Percentiles rank a stretch among this genome's conserved stretches.
Evolutionary conservation across 345 rosid genomes (phyloP).

Genomic region (Gossypium turneri): DNA sequence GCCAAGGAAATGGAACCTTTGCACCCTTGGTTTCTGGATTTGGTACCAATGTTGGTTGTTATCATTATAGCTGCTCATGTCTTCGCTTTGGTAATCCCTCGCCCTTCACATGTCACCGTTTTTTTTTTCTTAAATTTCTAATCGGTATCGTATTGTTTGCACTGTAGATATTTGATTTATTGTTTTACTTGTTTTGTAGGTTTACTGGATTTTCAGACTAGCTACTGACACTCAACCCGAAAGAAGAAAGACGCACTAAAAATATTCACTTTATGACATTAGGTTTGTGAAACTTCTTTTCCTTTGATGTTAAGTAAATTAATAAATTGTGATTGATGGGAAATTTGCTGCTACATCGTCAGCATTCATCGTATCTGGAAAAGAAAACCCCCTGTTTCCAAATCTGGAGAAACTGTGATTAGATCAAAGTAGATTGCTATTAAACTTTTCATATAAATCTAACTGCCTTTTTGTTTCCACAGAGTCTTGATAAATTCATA

Average conservation of each 20-base stretch:
- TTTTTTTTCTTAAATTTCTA: background rate
- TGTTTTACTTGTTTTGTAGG: background rate
- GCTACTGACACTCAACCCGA: slow-evolving; percentile 6
- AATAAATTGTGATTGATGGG: background rate
- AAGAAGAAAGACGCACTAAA: slow-evolving; percentile 53
- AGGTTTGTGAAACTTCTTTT: slow-evolving; percentile 5
- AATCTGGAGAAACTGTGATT: background rate
- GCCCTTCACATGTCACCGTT: background rate
- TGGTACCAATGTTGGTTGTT: slow-evolving; percentile 54
- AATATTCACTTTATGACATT: slow-evolving; percentile 4
- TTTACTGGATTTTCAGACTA: slow-evolving; percentile 14
- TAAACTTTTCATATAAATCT: background rate
- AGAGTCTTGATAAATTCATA: too few species aligned
- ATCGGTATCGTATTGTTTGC: background rate
- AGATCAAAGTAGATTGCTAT: background rate
- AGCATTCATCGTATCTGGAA: background rate
- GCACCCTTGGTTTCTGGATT: slow-evolving; percentile 71
- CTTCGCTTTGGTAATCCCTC: slow-evolving; percentile 52
- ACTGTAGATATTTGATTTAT: background rate
- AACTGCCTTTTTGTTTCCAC: too few species aligned
- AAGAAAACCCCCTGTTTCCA: background rate
- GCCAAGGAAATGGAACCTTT: slow-evolving; percentile 17
- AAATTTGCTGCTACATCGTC: background rate
- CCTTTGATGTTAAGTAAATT: too few species aligned
- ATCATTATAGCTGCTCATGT: slow-evolving; percentile 75